Conservation (phyloP, 331 rosid genomes). For the Ulmus americana region DNA sequence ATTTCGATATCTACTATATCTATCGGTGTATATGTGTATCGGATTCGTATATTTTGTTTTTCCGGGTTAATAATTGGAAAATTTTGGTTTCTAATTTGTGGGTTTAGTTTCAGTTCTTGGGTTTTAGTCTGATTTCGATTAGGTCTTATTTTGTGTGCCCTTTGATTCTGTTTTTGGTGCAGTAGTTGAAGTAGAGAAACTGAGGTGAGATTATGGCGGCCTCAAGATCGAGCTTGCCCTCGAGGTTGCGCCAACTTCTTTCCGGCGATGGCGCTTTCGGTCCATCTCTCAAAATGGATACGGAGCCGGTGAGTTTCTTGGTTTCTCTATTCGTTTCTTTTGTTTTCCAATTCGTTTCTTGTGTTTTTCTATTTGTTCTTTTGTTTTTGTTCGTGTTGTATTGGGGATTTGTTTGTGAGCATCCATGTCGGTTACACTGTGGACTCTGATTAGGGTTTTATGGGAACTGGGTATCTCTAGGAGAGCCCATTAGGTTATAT, state of each 20-base stretch:
- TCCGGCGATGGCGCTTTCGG: constrained; percentile 78
- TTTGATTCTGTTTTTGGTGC: constrained; percentile 14
- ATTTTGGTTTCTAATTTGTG: not conserved
- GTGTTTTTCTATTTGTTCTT: not conserved
- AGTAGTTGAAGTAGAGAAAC: constrained; percentile 56
- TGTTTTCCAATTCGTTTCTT: not conserved
- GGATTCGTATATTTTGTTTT: constrained; percentile 23
- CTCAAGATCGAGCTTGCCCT: constrained; percentile 86
- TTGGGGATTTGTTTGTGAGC: not conserved
- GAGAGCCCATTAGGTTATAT: constrained; percentile 1
- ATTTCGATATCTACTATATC: not conserved
- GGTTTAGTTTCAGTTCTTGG: constrained; percentile 14
- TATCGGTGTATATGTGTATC: constrained; percentile 1
- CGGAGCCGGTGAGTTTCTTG: constrained; percentile 70
- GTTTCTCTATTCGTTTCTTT: not conserved
- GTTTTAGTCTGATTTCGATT: constrained; percentile 30
- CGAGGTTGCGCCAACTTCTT: constrained; percentile 87
- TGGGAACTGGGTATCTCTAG: not conserved
- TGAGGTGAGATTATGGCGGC: constrained; percentile 72
- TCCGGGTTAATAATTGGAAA: not conserved
- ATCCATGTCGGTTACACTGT: not conserved
- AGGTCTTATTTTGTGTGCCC: constrained; percentile 2
- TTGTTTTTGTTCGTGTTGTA: not conserved
- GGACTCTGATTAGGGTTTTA: not conserved
- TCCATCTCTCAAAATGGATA: constrained; percentile 72